phyloP scores from a whole-genome alignment of 305 asterid species.

The Galium porrigens region DNA sequence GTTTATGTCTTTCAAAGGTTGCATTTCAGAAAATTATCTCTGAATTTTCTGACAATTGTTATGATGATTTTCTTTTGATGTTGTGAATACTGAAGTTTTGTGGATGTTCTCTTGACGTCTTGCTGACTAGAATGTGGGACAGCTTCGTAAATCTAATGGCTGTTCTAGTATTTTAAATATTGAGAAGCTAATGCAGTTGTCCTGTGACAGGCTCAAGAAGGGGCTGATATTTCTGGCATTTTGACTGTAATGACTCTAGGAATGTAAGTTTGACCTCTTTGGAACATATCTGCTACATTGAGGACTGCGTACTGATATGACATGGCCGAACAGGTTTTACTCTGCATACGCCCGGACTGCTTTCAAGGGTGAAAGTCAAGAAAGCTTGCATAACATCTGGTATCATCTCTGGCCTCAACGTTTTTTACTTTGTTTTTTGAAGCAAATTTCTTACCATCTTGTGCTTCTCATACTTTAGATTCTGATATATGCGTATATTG shows the following conservation, averaged over 20 bases:
- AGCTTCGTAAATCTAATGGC: background rate
- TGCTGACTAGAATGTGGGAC: background rate
- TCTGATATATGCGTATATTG: no score
- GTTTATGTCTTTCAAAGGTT: background rate
- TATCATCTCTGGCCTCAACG: constrained; percentile 12
- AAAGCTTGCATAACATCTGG: constrained; percentile 91
- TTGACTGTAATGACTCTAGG: constrained; percentile 95
- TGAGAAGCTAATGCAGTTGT: constrained; percentile 21
- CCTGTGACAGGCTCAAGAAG: constrained; percentile 68
- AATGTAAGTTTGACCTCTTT: constrained; percentile 42
- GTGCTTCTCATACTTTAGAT: no score
- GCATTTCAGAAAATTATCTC: no score
- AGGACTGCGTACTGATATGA: constrained; percentile 23
- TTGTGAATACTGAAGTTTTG: no score
- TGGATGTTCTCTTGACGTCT: background rate
- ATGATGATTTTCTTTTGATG: no score
- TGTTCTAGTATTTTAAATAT: background rate
- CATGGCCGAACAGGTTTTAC: constrained; percentile 53
- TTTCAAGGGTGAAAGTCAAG: constrained; percentile 88
- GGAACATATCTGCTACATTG: constrained; percentile 17
- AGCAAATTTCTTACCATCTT: background rate
- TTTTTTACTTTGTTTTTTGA: background rate
- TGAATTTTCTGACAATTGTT: no score
- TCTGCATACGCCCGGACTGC: constrained; percentile 89
- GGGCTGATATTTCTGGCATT: constrained; percentile 67